phyloP scores from a whole-genome alignment of 2,329 filamentous ascomycete genomes.

The Aspergillus ochraceoroseus region DNA sequence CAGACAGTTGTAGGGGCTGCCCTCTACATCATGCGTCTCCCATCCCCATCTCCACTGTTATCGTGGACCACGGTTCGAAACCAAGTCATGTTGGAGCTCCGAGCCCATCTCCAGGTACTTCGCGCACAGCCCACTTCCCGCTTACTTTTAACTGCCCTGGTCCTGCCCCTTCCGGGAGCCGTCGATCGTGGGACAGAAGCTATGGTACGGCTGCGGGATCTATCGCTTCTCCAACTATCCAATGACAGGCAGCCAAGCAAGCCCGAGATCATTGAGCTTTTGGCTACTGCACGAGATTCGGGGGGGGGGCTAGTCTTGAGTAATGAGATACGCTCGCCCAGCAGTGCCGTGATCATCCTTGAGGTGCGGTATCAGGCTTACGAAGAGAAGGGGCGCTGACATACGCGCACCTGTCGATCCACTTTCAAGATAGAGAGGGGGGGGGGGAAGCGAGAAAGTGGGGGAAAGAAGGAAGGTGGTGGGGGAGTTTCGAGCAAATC shows the following conservation, averaged over 20 bases:
- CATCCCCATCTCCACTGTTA: not conserved
- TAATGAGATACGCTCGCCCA: not conserved
- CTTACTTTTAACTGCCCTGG: not conserved
- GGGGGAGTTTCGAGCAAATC: no score
- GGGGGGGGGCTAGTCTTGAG: not conserved
- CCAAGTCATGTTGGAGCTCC: not conserved
- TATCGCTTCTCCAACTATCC: not conserved
- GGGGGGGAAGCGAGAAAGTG: no score
- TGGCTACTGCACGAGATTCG: not conserved
- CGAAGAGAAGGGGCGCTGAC: not conserved
- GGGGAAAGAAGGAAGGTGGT: no score
- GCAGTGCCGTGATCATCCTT: not conserved
- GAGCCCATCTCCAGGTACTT: constrained; percentile 2
- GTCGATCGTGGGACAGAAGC: not conserved
- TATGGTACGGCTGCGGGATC: constrained; percentile 3
- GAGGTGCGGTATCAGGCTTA: not conserved
- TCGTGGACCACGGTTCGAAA: not conserved
- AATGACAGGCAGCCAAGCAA: constrained; percentile 1
- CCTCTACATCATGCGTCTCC: not conserved
- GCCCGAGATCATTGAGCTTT: constrained; percentile 1
- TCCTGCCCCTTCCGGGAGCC: not conserved
- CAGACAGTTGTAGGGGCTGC: not conserved
- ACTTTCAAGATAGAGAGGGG: no score
- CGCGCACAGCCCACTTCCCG: not conserved
- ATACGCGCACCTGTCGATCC: no score